Conservation (phyloP, 208 protist genomes). For the Spongospora subterranea region DNA sequence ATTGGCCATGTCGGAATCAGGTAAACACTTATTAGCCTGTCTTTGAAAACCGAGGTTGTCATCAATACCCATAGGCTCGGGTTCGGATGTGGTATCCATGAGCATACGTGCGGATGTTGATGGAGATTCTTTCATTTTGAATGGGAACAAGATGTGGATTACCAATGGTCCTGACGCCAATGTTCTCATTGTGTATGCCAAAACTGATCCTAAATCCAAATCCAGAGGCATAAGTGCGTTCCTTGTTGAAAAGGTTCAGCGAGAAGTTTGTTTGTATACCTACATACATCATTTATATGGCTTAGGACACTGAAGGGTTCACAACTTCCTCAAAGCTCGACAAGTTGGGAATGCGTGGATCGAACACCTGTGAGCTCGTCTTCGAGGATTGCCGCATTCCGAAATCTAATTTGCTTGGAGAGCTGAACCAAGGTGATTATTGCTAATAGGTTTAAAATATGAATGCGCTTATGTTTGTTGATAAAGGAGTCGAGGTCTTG, state of each 20-base stretch:
- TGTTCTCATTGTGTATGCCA: constrained; percentile 92
- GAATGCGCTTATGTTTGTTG: constrained; percentile 77
- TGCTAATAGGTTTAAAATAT: constrained; percentile 72
- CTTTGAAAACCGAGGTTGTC: background rate
- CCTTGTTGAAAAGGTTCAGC: constrained; percentile 77
- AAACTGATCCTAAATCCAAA: constrained; percentile 80
- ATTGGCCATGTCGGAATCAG: constrained; percentile 93
- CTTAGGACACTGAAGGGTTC: constrained; percentile 71
- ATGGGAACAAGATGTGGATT: constrained; percentile 96
- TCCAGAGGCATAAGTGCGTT: constrained; percentile 82
- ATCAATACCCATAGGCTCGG: constrained; percentile 63
- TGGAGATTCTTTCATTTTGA: constrained; percentile 74
- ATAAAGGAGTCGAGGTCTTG: constrained; percentile 81
- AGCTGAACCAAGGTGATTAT: constrained; percentile 57
- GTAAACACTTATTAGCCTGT: constrained; percentile 63
- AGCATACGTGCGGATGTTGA: constrained; percentile 82
- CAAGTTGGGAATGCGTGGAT: constrained; percentile 86
- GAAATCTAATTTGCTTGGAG: constrained; percentile 68
- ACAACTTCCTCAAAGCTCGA: constrained; percentile 81
- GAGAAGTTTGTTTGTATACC: background rate
- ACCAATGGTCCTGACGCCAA: constrained; percentile 90
- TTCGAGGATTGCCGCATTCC: constrained; percentile 79
- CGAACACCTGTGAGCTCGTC: constrained; percentile 82
- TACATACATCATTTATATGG: background rate
- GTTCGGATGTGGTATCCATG: constrained; percentile 94